These are phyloP conservation scores for Moringa oleifera DNA, from an alignment of 345 rosid genomes.

Conservation along the genomic window DNA sequence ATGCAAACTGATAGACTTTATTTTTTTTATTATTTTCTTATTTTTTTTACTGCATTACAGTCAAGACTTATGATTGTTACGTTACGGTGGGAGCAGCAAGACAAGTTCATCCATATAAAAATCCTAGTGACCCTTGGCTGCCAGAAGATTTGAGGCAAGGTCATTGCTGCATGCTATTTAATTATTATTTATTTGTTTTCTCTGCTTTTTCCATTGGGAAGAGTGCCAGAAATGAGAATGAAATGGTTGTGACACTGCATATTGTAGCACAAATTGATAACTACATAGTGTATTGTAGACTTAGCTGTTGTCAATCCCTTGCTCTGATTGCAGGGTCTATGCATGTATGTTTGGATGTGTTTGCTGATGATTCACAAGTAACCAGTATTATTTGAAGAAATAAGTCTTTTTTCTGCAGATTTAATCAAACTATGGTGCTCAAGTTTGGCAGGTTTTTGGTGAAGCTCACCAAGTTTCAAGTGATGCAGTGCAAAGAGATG, in stretches of 20 bases:
- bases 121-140: slow-evolving; percentile 67
- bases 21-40: too few species aligned
- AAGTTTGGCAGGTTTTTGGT: slow-evolving; percentile 46
- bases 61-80: neutral
- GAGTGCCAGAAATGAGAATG: too few species aligned
- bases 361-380: too few species aligned
- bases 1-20: neutral
- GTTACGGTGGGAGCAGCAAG: slow-evolving; percentile 35
- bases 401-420: neutral
- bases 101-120: slow-evolving; percentile 81
- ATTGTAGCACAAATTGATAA: too few species aligned
- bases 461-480: slow-evolving; percentile 75
- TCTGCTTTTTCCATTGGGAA: too few species aligned
- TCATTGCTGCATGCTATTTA: too few species aligned
- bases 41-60: neutral
- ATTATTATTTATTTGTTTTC: too few species aligned
- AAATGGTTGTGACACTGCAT: too few species aligned
- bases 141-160: slow-evolving; percentile 61
- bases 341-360: neutral
- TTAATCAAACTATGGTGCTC: neutral
- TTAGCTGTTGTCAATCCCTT: too few species aligned
- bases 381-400: too few species aligned
- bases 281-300: too few species aligned
- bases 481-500: slow-evolving; percentile 56
- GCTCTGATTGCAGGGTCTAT: neutral